Evolutionary conservation across 768 basidiomycete genomes (phyloP), one percentile per base, ranked within the genome.

Genomic region (Termitomyces sp.): DNA sequence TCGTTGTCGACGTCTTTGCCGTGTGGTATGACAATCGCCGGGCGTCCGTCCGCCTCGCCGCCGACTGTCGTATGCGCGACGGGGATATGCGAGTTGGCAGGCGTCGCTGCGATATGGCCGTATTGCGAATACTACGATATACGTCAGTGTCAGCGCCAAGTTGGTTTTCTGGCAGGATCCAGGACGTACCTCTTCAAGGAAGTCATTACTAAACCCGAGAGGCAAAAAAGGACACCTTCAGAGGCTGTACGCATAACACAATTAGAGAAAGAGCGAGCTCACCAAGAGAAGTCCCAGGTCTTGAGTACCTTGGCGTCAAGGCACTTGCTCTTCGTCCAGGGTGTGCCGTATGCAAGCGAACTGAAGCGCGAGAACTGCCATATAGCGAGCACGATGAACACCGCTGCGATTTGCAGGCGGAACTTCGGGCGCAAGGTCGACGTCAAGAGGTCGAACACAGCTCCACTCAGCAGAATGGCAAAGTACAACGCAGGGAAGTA

Each of bases 401-500:
- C 82, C 0, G 79, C 86, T 0, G 89, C 93, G 33, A 94, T 84
- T 66, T 96, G 92, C 31, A 96, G 69, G 29, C 95, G 79, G 33
- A 92, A 73, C 37, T 84, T 78, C 0, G 94, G 92, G 33, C 87
- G 80, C 8, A 98, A 72, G 0, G 81, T 80, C 29, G 90, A 87
- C 1, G 95, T 97, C 37, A 85, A 71, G 48, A 94, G 80, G 71
- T 99, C 97, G 65, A 98, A 98, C 2, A 88, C 79, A 3, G 77
- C 77, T 54, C 88, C 88, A 28, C 80, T 79, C 24, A 93, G 76
- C 13, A 99, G 81, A 63, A 93, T 84, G n/a, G 89, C 86, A 64
- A 91, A 95, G 68, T 94, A 96, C n/a, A 99, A 77, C 0, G 95
- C 94, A 0, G 96, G 97, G 75, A 98, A 89, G 70, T 98, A 98